A percentile compares a stretch with the other conserved stretches of the same genome.
These are phyloP conservation scores for Thielaviopsis ethacetica DNA, from an alignment of 2,329 filamentous ascomycete genomes.

Conservation along the genomic window DNA sequence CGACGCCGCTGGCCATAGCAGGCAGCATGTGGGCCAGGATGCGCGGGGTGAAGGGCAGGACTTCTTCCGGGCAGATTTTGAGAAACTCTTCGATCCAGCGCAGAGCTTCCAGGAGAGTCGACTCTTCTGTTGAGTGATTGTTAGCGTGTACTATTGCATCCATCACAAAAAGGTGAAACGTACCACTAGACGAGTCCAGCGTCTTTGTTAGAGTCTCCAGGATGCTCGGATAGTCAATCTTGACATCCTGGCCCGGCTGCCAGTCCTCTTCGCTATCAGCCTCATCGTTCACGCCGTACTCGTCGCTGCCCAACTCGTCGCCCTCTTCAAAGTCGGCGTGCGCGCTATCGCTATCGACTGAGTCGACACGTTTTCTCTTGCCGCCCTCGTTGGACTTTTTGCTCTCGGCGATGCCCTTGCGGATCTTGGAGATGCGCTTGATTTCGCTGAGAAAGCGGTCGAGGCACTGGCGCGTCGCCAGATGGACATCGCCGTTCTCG, in stretches of 20 bases:
- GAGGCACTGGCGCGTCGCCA: constrained; percentile 72
- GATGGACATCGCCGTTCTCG: constrained; percentile 83
- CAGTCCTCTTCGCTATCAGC: constrained; percentile 74
- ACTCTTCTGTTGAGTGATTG: constrained; percentile 47
- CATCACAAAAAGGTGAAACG: too few species aligned
- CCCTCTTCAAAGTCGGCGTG: constrained; percentile 42
- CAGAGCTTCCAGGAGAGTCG: constrained; percentile 77
- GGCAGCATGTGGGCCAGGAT: constrained; percentile 84
- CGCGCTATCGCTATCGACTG: constrained; percentile 48
- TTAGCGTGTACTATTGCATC: constrained; percentile 5
- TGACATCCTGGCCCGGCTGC: constrained; percentile 92
- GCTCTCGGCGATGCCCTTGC: constrained; percentile 81
- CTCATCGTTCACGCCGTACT: constrained; percentile 37
- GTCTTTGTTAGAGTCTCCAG: constrained; percentile 83
- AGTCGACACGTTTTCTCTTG: constrained; percentile 53
- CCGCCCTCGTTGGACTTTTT: constrained; percentile 52
- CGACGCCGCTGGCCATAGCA: constrained; percentile 81
- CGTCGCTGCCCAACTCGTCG: constrained; percentile 41
- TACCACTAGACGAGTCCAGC: constrained; percentile 66
- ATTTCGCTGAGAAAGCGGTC: constrained; percentile 89
- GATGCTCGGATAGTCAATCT: constrained; percentile 83
- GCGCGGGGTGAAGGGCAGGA: constrained; percentile 83
- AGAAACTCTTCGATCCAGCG: constrained; percentile 95
- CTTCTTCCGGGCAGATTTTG: constrained; percentile 93
- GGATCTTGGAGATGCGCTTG: constrained; percentile 81